These are phyloP conservation scores for Thielaviopsis euricoi DNA, from an alignment of 2,329 filamentous ascomycete genomes.

Conservation along the genomic window DNA sequence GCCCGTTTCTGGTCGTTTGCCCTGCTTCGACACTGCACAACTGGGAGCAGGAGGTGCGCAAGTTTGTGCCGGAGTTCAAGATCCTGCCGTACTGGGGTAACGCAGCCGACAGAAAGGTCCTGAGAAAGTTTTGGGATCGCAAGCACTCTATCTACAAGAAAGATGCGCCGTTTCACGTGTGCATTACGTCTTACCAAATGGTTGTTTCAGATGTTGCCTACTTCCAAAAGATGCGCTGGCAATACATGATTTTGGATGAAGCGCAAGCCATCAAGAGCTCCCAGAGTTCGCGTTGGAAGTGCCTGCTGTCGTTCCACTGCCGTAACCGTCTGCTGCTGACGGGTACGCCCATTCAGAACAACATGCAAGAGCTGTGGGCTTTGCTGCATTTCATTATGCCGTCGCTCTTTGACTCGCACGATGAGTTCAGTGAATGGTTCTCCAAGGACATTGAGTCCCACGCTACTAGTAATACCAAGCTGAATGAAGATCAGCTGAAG, in stretches of 20 bases:
- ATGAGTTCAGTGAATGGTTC: conserved; percentile 89
- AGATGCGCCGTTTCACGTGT: conserved; percentile 86
- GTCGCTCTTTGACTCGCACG: conserved; percentile 88
- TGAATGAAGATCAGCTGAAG: conserved; percentile 94
- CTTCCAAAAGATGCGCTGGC: conserved; percentile 98
- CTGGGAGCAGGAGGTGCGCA: conserved; percentile 96
- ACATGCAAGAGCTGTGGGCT: conserved; percentile 99
- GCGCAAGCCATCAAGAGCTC: conserved; percentile 98
- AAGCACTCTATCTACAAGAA: conserved; percentile 92
- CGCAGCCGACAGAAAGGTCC: conserved; percentile 81
- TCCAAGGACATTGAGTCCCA: conserved; percentile 96
- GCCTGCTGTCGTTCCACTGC: conserved; percentile 81
- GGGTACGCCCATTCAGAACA: conserved; percentile 97
- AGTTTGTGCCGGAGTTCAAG: conserved; percentile 87
- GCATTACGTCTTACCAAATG: conserved; percentile 92
- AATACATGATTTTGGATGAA: conserved; percentile 99
- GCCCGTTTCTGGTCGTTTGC: conserved; percentile 89
- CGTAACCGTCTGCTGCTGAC: conserved; percentile 86
- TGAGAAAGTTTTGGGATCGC: conserved; percentile 97
- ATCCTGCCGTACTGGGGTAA: conserved; percentile 96
- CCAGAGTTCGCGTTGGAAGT: conserved; percentile 92
- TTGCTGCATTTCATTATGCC: conserved; percentile 99
- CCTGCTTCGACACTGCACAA: conserved; percentile 95
- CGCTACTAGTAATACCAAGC: conserved; percentile 96
- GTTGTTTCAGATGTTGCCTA: conserved; percentile 93